These are phyloP conservation scores for Colletotrichum sp. DNA, from an alignment of 2,329 filamentous ascomycete species.

Conservation along the genomic window DNA sequence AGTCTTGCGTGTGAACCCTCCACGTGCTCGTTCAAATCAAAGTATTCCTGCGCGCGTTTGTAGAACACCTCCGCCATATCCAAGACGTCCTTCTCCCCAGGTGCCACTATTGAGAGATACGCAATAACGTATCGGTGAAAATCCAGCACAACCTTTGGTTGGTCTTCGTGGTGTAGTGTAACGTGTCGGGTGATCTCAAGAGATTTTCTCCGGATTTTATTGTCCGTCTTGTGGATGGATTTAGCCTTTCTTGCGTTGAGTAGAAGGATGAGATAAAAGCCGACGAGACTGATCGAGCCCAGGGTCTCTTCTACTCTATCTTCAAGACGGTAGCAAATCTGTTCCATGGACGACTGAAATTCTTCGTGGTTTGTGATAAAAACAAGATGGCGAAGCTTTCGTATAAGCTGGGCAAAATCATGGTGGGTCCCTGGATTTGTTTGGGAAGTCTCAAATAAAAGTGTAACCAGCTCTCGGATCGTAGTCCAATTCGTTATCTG, in stretches of 20 bases:
- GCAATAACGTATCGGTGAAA: not conserved
- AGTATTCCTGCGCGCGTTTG: not conserved
- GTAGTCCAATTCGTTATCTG: not conserved
- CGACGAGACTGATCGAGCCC: not conserved
- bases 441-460: not conserved
- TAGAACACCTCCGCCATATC: not conserved
- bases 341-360: not conserved
- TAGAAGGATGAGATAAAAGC: not conserved
- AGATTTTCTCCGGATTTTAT: not conserved
- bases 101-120: not conserved
- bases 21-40: not conserved
- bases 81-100: not conserved
- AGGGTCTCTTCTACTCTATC: not conserved
- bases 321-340: not conserved
- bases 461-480: not conserved
- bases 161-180: not conserved
- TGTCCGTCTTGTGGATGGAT: not conserved
- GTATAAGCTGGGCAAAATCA: not conserved
- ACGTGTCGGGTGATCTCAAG: not conserved
- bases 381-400: not conserved
- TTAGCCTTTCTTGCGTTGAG: constrained; percentile 5
- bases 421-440: not conserved
- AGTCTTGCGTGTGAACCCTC: not conserved
- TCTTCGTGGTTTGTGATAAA: not conserved
- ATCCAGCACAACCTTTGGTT: not conserved